phyloP scores from a whole-genome alignment of 129 eudicot genomes.

The Tagetes patula region DNA sequence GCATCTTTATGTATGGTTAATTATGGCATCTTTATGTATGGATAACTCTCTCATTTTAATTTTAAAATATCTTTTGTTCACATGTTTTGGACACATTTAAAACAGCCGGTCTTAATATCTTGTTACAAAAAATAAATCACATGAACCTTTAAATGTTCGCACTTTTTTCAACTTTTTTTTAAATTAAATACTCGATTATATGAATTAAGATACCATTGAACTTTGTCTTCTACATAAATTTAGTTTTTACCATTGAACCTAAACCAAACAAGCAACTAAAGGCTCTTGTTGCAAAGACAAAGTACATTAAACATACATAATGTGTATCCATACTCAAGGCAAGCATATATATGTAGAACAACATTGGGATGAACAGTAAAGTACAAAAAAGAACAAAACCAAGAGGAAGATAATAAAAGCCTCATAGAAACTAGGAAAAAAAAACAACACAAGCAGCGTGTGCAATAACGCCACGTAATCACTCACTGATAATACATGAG shows the following conservation, averaged over 20 bases:
- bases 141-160: too few species aligned
- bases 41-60: too few species aligned
- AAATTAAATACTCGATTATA: too few species aligned
- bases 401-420: constrained; percentile 24
- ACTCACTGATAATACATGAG: constrained; percentile 93
- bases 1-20: too few species aligned
- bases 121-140: too few species aligned
- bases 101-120: too few species aligned
- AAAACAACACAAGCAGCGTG: not conserved
- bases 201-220: too few species aligned
- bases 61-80: too few species aligned
- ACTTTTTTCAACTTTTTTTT: too few species aligned
- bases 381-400: not conserved
- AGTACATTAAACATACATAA: constrained; percentile 29
- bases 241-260: not conserved
- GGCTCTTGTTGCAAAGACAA: constrained; percentile 10
- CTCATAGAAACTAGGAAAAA: constrained; percentile 27
- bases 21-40: too few species aligned
- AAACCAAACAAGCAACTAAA: not conserved
- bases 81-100: too few species aligned
- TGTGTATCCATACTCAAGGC: constrained; percentile 26
- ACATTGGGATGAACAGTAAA: constrained; percentile 8
- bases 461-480: constrained; percentile 20
- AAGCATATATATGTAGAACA: constrained; percentile 29
- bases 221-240: too few species aligned